These are phyloP conservation scores for Komagataella kurtzmanii DNA, from an alignment of 805 yeast genomes.

Conservation along the genomic window DNA sequence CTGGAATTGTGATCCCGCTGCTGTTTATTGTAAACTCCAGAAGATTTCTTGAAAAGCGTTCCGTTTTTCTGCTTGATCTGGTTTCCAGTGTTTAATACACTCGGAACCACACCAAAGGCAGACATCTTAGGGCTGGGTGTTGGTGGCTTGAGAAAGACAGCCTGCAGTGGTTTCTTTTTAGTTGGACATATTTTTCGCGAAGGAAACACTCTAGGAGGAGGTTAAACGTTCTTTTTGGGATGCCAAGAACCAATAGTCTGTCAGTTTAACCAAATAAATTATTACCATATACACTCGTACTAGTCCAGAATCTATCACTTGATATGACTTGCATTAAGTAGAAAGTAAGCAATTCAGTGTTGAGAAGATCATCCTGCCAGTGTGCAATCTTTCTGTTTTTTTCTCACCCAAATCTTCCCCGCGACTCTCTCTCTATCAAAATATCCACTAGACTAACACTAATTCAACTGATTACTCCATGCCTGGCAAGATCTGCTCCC, in stretches of 20 bases:
- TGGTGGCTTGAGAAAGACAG: not conserved
- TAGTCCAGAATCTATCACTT: no score
- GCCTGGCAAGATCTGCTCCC: slow-evolving; percentile 6
- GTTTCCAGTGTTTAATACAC: not conserved
- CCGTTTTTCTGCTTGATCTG: not conserved
- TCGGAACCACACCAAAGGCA: not conserved
- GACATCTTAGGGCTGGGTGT: not conserved
- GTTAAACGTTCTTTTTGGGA: no score
- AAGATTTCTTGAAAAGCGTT: not conserved
- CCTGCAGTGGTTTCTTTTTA: not conserved
- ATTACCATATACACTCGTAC: no score
- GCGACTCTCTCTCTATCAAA: not conserved
- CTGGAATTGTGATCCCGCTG: not conserved
- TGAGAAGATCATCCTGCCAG: not conserved
- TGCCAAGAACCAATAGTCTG: no score
- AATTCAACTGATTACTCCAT: not conserved
- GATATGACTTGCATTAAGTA: no score
- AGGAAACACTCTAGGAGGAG: not conserved
- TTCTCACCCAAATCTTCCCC: not conserved
- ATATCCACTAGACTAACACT: not conserved
- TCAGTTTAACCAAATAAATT: no score
- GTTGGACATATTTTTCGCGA: not conserved
- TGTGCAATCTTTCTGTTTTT: not conserved
- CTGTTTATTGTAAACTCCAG: not conserved
- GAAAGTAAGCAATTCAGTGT: no score